These are phyloP conservation scores for Calvatia gigantea DNA, from an alignment of 768 basidiomycete genomes.

Conservation along the genomic window DNA sequence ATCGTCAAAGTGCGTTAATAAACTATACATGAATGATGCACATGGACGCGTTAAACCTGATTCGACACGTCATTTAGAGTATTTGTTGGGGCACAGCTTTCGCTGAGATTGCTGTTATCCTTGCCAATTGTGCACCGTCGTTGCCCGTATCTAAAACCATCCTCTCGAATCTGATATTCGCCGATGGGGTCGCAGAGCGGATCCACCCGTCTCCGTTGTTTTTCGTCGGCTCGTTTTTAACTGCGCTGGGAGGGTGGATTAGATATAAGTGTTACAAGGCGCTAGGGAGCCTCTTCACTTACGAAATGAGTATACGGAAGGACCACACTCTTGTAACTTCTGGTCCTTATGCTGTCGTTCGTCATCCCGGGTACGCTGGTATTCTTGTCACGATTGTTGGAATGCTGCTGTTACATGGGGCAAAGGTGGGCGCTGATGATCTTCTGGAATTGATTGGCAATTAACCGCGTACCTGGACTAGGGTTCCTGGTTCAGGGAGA, in stretches of 20 bases:
- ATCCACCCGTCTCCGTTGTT: slow-evolving; percentile 29
- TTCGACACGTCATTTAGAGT: slow-evolving; percentile 20
- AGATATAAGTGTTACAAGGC: slow-evolving; percentile 41
- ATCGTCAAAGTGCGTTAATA: slow-evolving; percentile 31
- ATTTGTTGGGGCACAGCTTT: slow-evolving; percentile 35
- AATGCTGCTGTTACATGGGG: slow-evolving; percentile 30
- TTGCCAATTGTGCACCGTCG: slow-evolving; percentile 25
- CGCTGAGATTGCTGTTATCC: slow-evolving; percentile 34
- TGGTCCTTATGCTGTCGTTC: slow-evolving; percentile 44
- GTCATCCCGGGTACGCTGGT: slow-evolving; percentile 51
- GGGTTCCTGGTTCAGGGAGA: slow-evolving; percentile 46
- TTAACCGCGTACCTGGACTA: slow-evolving; percentile 2
- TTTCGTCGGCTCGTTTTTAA: slow-evolving; percentile 35
- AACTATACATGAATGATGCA: neutral
- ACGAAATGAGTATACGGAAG: slow-evolving; percentile 44
- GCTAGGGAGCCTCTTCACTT: slow-evolving; percentile 47
- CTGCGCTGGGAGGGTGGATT: slow-evolving; percentile 36
- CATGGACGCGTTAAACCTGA: neutral
- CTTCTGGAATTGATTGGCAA: neutral
- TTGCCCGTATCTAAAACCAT: slow-evolving; percentile 20
- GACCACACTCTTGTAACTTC: slow-evolving; percentile 44
- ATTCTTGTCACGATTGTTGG: slow-evolving; percentile 34
- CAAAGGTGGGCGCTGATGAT: slow-evolving; percentile 25
- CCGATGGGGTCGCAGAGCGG: slow-evolving; percentile 17
- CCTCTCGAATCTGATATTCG: slow-evolving; percentile 24